Conservation (phyloP, 2,329 filamentous ascomycete genomes). For the Paecilomyces sp. region DNA sequence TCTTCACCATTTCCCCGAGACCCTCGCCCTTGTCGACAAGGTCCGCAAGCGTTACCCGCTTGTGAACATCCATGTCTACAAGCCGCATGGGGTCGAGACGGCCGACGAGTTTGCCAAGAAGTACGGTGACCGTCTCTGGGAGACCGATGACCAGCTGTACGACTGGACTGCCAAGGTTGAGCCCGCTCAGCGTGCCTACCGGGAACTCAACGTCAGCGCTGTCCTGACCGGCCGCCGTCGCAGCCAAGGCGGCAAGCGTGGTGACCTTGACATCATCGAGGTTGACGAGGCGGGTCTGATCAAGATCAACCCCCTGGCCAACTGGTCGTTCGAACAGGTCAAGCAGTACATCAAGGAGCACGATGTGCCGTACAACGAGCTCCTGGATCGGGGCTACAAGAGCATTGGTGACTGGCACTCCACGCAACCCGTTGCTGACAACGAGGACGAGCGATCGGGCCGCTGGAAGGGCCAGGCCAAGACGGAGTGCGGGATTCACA, state of each 20-base stretch:
- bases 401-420: conserved; percentile 98
- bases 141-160: conserved; percentile 79
- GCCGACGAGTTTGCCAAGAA: conserved; percentile 70
- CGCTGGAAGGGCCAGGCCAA: conserved; percentile 95
- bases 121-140: conserved; percentile 79
- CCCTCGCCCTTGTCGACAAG: conserved; percentile 64
- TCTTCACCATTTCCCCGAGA: conserved; percentile 74
- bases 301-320: conserved; percentile 96
- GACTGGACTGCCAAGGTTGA: conserved; percentile 98
- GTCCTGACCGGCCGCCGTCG: conserved; percentile 86
- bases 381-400: conserved; percentile 94
- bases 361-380: conserved; percentile 85
- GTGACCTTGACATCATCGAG: conserved; percentile 84
- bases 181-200: conserved; percentile 85
- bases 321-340: conserved; percentile 89
- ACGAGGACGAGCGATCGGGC: conserved; percentile 91
- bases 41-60: conserved; percentile 70
- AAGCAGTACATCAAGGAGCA: conserved; percentile 79
- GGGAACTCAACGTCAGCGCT: conserved; percentile 77
- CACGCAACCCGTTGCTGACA: conserved; percentile 78
- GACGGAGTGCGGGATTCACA: conserved; percentile 98
- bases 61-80: conserved; percentile 80
- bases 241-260: conserved; percentile 88
- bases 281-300: conserved; percentile 84
- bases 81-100: conserved; percentile 68